These are phyloP conservation scores for Leishmania martiniquensis DNA, from an alignment of 208 protist species.

Conservation along the genomic window DNA sequence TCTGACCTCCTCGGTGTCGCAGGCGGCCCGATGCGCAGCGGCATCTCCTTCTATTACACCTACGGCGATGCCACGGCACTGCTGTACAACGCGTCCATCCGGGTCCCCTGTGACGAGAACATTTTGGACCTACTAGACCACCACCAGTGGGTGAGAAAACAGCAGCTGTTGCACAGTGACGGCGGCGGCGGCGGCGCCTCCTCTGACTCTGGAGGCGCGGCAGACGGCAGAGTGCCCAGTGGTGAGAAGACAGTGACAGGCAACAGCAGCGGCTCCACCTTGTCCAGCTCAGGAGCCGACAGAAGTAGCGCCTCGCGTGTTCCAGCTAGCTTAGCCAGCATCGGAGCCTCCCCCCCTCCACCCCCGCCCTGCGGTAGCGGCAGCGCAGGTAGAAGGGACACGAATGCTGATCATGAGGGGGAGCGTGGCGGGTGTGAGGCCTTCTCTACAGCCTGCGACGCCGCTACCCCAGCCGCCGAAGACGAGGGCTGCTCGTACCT, in stretches of 20 bases:
- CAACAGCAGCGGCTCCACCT: neutral
- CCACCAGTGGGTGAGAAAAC: conserved; percentile 14
- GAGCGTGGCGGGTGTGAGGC: neutral
- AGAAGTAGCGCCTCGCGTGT: neutral
- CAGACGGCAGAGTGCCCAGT: neutral
- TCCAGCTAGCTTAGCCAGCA: neutral
- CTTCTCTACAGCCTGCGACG: neutral
- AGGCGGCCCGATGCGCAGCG: conserved; percentile 46
- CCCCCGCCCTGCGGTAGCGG: neutral
- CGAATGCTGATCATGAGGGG: neutral
- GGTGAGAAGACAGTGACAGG: neutral
- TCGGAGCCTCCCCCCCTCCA: conserved; percentile 3
- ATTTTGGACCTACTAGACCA: conserved; percentile 36
- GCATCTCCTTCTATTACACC: conserved; percentile 60
- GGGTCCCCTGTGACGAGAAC: conserved; percentile 42
- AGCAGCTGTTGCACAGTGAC: neutral
- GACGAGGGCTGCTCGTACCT: conserved; percentile 50
- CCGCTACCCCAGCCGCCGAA: neutral
- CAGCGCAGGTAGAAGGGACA: neutral
- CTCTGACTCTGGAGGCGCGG: neutral
- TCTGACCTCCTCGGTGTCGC: conserved; percentile 41
- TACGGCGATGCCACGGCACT: conserved; percentile 54
- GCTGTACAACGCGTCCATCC: conserved; percentile 64
- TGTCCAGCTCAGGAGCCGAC: neutral
- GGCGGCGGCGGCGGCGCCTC: neutral